Percentiles rank a stretch among this genome's conserved stretches.
These are phyloP conservation scores for Capsicum rhomboideum DNA, from an alignment of 257 asterid genomes.

Conservation along the genomic window DNA sequence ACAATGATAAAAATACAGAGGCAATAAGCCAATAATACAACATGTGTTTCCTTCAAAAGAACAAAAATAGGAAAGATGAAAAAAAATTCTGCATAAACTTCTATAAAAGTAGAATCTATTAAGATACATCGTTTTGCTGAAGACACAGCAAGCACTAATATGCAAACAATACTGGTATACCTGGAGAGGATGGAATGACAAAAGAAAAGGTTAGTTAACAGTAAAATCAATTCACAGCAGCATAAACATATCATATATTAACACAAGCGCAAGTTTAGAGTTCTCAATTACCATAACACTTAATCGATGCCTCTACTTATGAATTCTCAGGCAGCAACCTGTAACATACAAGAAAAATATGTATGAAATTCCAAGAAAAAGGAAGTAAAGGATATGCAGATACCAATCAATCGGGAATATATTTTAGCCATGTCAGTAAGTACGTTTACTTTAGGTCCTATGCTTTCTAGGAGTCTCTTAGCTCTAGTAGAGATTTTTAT, in stretches of 20 bases:
- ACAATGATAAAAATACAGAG: conserved; percentile 7
- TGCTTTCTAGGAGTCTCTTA: not conserved
- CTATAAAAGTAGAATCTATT: not conserved
- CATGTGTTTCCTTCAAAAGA: not conserved
- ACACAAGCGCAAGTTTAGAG: not conserved
- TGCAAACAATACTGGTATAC: not conserved
- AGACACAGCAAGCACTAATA: not conserved
- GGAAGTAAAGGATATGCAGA: not conserved
- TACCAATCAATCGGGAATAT: not conserved
- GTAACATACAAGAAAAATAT: not conserved
- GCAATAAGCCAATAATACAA: conserved; percentile 5
- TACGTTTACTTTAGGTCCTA: not conserved
- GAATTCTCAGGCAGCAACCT: conserved; percentile 38
- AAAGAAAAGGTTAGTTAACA: not conserved
- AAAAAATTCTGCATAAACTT: not conserved
- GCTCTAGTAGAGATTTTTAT: not conserved
- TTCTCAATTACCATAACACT: not conserved
- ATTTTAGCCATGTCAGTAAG: not conserved
- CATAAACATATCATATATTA: not conserved
- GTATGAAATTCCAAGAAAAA: not conserved
- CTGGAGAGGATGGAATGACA: not conserved
- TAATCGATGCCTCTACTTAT: not conserved
- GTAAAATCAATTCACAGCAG: not conserved
- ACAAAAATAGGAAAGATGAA: not conserved
- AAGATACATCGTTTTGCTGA: not conserved